Base-by-base conservation (phyloP, 352 stramenopile species). In the Globisporangium viniferum region DNA sequence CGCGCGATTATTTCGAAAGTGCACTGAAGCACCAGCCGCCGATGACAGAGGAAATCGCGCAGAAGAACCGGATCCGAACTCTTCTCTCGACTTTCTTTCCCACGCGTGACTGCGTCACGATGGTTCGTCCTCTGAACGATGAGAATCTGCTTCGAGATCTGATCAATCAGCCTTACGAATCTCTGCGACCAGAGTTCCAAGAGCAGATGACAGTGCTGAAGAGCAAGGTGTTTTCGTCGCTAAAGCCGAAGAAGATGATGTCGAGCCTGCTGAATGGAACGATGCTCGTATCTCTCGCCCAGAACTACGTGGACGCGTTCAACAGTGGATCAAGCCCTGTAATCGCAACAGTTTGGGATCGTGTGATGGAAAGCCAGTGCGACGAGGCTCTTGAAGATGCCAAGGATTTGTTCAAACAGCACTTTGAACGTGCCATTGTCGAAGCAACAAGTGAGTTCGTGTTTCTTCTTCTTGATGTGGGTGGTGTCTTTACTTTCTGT, bases 301-400 rank as follows among this genome's bases (percentile, higher is more conserved):
- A 89, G 53, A 87, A 82, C 58, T 92, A 92, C 33, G 76, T 92
- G 1, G 70, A 69, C 15, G 84, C 84, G 27, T 86, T 94, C 57
- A 94, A 93, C 64, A 81, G 72, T 27, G 86, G 85, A 58, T 72
- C 78, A 2, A 86, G 79, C 35, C 89, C 90, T 0, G 86, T 92
- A 18, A 97, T 97, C 46, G 76, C 85, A 3, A 93, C 75, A 9
- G 88, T 89, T 3, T 97, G 89, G 86, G 85, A 93, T 18, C 86
- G 86, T 59, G 88, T 97, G 8, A 63, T 93, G 4, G 78, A 94
- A 66, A 78, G 72, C 15, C 84, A 93, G 60, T 93, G 78, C 33
- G 77, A 85, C 10, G 71, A 89, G 59, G 86, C 84, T 2, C 68
- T 92, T 9, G 84, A 93, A 5, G 66, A 56, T 3, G 86, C 82